These are phyloP conservation scores for Sinapis alba DNA, from an alignment of 441 rosid species.

Conservation along the genomic window DNA sequence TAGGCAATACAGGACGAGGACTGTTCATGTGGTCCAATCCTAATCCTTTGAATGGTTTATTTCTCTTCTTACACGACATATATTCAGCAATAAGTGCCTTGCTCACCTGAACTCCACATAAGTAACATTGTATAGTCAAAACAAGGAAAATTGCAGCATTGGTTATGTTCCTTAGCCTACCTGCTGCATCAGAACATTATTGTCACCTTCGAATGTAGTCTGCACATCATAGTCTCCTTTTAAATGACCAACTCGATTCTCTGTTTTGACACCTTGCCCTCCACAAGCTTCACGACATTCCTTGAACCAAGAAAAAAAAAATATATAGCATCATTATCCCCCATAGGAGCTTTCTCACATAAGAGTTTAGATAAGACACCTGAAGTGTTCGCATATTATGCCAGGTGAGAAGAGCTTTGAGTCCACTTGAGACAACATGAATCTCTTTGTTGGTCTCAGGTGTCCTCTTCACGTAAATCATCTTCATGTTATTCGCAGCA, in stretches of 20 bases:
- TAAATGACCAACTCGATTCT: slow-evolving; percentile 82
- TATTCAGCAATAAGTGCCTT: slow-evolving; percentile 83
- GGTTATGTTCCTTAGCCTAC: slow-evolving; percentile 39
- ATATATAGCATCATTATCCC: background rate
- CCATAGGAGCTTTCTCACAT: slow-evolving; percentile 2
- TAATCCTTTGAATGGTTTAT: slow-evolving; percentile 65
- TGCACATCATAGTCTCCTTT: slow-evolving; percentile 92
- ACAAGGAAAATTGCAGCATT: background rate
- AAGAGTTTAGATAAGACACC: slow-evolving; percentile 42
- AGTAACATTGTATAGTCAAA: background rate
- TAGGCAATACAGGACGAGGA: slow-evolving; percentile 64
- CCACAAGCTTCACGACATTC: slow-evolving; percentile 99
- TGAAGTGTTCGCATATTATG: slow-evolving; percentile 95
- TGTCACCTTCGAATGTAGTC: slow-evolving; percentile 74
- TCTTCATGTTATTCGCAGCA: slow-evolving; percentile 79
- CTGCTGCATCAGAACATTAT: slow-evolving; percentile 94
- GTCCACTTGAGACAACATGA: slow-evolving; percentile 84
- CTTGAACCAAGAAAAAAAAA: slow-evolving; percentile 37
- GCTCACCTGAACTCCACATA: slow-evolving; percentile 62
- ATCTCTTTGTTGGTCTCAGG: slow-evolving; percentile 75
- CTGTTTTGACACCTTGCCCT: slow-evolving; percentile 93
- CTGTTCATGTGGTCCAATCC: slow-evolving; percentile 88
- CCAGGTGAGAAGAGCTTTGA: slow-evolving; percentile 83
- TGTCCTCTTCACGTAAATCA: slow-evolving; percentile 72
- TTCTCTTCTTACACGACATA: slow-evolving; percentile 63